Evolutionary conservation across 768 basidiomycete genomes (phyloP), one percentile per base, ranked within the genome.

Genomic region (Suillus placidus): DNA sequence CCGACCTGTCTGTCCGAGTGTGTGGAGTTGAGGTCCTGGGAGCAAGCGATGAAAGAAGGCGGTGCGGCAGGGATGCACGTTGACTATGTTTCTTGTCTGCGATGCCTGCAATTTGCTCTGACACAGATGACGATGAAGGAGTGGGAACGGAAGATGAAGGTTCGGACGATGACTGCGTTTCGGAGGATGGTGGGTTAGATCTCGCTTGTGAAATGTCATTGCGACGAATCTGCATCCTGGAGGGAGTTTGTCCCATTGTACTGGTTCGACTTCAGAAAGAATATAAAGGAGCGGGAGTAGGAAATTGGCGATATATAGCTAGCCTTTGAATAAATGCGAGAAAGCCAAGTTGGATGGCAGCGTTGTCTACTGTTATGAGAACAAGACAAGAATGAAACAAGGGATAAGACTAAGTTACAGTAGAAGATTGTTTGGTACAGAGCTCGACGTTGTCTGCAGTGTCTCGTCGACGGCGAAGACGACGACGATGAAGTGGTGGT

Each of bases 41-140:
- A 23, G 78, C 69, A 72, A 77, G 45, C 69, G 71, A 67, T 65
- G 80, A 65, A 72, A 76, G 56, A 52, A 83, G 71, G 61, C 77
- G 80, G 55, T 69, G 79, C 5, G 80, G 77, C 4, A 81, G 71
- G 7, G 76, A 58, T 64, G 71, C 65, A 54, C 68, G 70, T 60
- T 62, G 66, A 66, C 42, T 35, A 66, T 57, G 71, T 45, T 60
- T 66, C 6, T 23, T 40, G 20, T 52, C 18, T 60, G 61, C 34
- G 37, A 55, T 35, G 6, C 26, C 38, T 13, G 51, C 13, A 26
- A 23, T n/a, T 47, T 45, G 60, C 7, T 47, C 58, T 43, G 57
- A 34, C 47, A 43, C 38, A 42, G n/a, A 10, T 40, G 61, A 9
- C 38, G 63, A 37, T 40, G 47, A 32, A 65, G 66, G 12, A n/a